Conservation (phyloP, 2,329 filamentous ascomycete species). For the Nemania diffusa region DNA sequence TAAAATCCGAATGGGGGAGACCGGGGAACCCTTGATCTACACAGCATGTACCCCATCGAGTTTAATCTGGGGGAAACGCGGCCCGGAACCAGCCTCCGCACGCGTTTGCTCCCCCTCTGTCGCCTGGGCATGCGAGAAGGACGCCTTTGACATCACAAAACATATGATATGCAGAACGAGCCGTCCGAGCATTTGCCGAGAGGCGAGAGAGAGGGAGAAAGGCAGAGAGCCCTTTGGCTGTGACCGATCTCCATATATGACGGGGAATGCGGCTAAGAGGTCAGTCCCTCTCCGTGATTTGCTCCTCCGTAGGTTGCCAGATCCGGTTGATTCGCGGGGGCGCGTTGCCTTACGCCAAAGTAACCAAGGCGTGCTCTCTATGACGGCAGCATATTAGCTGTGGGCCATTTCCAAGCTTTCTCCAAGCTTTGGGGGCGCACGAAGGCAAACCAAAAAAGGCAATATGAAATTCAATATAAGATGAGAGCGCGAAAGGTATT, state of each 20-base stretch:
- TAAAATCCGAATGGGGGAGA: constrained; percentile 20
- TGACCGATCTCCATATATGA: constrained; percentile 14
- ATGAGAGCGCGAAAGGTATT: constrained; percentile 10
- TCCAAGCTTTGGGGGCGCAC: constrained; percentile 7
- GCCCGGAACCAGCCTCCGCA: constrained; percentile 40
- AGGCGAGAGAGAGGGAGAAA: constrained; percentile 39
- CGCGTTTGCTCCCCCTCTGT: constrained; percentile 12
- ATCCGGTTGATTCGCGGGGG: constrained; percentile 39
- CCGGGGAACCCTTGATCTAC: constrained; percentile 14
- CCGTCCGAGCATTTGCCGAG: constrained; percentile 37
- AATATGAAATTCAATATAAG: constrained; percentile 37
- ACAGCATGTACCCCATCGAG: constrained; percentile 20
- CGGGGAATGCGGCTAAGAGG: constrained; percentile 38
- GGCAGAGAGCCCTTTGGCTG: not conserved
- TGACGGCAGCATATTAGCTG: constrained; percentile 34
- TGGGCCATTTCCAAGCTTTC: constrained; percentile 23
- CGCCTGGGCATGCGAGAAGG: not conserved
- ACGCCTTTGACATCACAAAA: constrained; percentile 15
- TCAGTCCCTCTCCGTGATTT: constrained; percentile 38
- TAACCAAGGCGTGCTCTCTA: constrained; percentile 10
- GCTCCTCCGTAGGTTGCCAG: constrained; percentile 46
- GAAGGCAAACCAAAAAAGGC: constrained; percentile 1
- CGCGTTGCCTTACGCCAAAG: constrained; percentile 24
- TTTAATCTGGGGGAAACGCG: constrained; percentile 46
- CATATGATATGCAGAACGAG: constrained; percentile 2